These are phyloP conservation scores for Elaeis guineensis DNA, from an alignment of 176 grass and related monocot genomes.

Conservation along the genomic window DNA sequence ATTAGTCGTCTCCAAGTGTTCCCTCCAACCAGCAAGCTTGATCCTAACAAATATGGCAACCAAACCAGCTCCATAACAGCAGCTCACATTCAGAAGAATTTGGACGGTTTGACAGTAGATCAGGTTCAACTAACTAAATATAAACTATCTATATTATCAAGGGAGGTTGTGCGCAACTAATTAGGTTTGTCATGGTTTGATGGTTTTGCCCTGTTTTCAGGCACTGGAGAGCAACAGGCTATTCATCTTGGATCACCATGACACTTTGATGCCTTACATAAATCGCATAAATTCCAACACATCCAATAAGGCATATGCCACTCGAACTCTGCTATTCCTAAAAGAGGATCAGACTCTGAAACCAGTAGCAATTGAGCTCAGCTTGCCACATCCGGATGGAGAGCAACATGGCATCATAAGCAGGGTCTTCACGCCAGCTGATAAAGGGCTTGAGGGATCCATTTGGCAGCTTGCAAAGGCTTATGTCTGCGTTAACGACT, in stretches of 20 bases:
- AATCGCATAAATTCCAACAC: conserved; percentile 49
- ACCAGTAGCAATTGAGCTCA: conserved; percentile 72
- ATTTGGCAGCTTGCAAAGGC: conserved; percentile 96
- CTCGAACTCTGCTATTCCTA: conserved; percentile 59
- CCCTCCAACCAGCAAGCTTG: conserved; percentile 62
- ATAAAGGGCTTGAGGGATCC: conserved; percentile 21
- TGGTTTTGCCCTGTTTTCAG: conserved; percentile 11
- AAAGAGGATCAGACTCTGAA: conserved; percentile 66
- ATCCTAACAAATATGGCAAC: conserved; percentile 60
- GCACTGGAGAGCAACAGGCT: conserved; percentile 50
- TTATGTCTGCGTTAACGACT: conserved; percentile 79
- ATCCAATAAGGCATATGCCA: conserved; percentile 65
- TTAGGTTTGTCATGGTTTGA: background rate
- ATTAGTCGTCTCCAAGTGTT: conserved; percentile 62
- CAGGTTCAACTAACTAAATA: conserved; percentile 14
- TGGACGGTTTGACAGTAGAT: conserved; percentile 46
- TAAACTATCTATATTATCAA: background rate
- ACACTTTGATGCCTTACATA: conserved; percentile 67
- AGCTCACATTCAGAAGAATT: conserved; percentile 43
- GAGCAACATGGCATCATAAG: conserved; percentile 33
- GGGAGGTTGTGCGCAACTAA: too few relatives aligned
- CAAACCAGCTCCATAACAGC: conserved; percentile 71
- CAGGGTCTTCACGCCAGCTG: conserved; percentile 53
- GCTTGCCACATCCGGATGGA: conserved; percentile 39
- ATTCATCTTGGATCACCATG: conserved; percentile 89